Base-by-base conservation (phyloP, 140 eudicot species). In the Eryngium alpinum region DNA sequence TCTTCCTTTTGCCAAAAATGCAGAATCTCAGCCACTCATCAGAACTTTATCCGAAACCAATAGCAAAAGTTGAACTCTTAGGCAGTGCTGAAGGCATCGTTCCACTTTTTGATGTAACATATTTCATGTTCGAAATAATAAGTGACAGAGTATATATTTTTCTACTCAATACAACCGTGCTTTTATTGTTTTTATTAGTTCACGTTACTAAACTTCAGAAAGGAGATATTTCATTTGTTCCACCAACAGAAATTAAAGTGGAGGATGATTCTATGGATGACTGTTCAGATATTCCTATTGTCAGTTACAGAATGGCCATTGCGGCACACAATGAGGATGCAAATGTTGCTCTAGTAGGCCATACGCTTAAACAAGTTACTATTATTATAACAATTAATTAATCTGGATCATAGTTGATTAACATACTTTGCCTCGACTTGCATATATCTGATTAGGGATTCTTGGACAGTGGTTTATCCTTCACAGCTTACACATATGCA, bases 321-420 rank as follows among this genome's bases (percentile, higher is more conserved):
- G 99, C 92, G 18, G 99, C 89, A 65, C 99, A 95, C 81, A 95
- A 95, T 74, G 99, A 95, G 87, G 97, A 91, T 83, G 99, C 97
- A 67, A 92, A 92, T 77, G 94, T 90, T 57, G 94, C 97, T 46
- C 90, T 92, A 29, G 83, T 95, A 60, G 99, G 97, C 34, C 97
- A 92, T 79, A 91, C 93, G 38, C 56, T 27, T n/a, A 12, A 38
- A 24, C 33, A 38, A 73, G 77, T 13, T n/a, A 6, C 9, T 29
- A 10, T 73, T 10, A 1, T 9, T 43, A 44, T 22, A 28, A 44
- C 25, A 73, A 22, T 43, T 43, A 49, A 46, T 49, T 24, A 11
- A 24, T 75, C n/a, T 21, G 11, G 77, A 73, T 43, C 27, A 44
- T 38, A 73, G 25, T 69, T 69, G 43, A 2, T 38, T 67, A 60